A percentile compares a stretch with the other conserved stretches of the same genome.
These are phyloP conservation scores for Penicillium digitatum DNA, from an alignment of 2,329 filamentous ascomycete species.

Conservation along the genomic window DNA sequence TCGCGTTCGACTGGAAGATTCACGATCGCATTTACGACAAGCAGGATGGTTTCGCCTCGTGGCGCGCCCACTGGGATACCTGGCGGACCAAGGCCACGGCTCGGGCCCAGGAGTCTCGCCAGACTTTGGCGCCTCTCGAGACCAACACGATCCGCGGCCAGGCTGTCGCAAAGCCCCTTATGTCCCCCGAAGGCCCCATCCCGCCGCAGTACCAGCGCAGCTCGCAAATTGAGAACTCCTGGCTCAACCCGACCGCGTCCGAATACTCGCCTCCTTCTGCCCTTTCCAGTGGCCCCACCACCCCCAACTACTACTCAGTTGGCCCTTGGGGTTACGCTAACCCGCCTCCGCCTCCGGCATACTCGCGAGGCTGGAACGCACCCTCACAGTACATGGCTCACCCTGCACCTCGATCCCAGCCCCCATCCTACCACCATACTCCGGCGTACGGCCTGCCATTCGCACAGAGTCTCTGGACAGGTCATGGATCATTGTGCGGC, in stretches of 20 bases:
- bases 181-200: constrained; percentile 48
- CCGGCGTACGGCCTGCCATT: constrained; percentile 48
- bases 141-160: constrained; percentile 57
- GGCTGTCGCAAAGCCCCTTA: constrained; percentile 46
- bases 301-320: constrained; percentile 46
- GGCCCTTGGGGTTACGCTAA: constrained; percentile 44
- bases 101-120: constrained; percentile 45
- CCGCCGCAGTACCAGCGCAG: constrained; percentile 49
- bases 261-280: constrained; percentile 52
- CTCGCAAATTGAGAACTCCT: constrained; percentile 48
- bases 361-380: constrained; percentile 40
- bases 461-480: constrained; percentile 47
- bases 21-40: constrained; percentile 79
- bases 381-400: constrained; percentile 36
- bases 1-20: constrained; percentile 75
- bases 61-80: constrained; percentile 63
- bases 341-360: constrained; percentile 40
- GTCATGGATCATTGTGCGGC: constrained; percentile 46
- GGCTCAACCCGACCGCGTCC: constrained; percentile 47
- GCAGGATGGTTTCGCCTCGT: constrained; percentile 63
- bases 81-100: constrained; percentile 54
- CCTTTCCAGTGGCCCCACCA: constrained; percentile 47
- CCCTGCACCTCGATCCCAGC: constrained; percentile 41
- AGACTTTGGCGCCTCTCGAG: constrained; percentile 59
- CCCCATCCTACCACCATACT: constrained; percentile 47